Evolutionary conservation across 2,329 filamentous ascomycete genomes (phyloP), one percentile per base, ranked within the genome.

Genomic region (Fonsecaea nubica): DNA sequence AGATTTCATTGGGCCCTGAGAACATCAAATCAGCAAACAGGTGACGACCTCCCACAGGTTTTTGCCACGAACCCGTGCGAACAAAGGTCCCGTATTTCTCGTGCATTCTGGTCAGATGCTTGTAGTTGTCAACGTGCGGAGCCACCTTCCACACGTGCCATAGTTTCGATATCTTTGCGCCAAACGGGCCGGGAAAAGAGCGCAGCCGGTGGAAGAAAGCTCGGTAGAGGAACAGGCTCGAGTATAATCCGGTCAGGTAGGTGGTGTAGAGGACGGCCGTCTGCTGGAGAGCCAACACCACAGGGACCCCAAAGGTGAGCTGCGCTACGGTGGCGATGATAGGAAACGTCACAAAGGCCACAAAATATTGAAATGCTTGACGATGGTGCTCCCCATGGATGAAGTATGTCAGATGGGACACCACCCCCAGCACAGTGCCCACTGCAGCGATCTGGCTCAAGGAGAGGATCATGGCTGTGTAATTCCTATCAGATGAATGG

Each of bases 21-120:
- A 18, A 15, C 40, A 42, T 45, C 40, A 45, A 45, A 45, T 45
- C 40, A 45, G 7, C 7, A 15, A 45, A 38, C 5, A 65, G 45
- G 4, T 21, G 15, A 18, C 15, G 15, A 30, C 55, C 7, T n/a
- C 7, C 18, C 35, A 13, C 2, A 25, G 1, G 25, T 25, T 40
- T 8, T 40, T 12, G n/a, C 25, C 38, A 45, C 59, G 66, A 67
- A 76, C 77, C 77, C 9, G 73, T 75, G 33, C 76, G 74, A 5
- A 78, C 74, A 66, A 77, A 74, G 52, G 78, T 74, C 25, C 77
- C 77, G 66, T 78, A 77, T 40, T 71, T 62, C 0, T 67, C 55
- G 61, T 78, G 77, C 63, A 77, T 63, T 42, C 69, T 69, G 4
- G 67, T 71, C 7, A 77, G 30, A 33, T 76, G 73, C 42, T 74